Evolutionary conservation across 2,329 filamentous ascomycete species (phyloP), one percentile per base, ranked within the genome.

Genomic region (Cephalotrichum gorgonifer): DNA sequence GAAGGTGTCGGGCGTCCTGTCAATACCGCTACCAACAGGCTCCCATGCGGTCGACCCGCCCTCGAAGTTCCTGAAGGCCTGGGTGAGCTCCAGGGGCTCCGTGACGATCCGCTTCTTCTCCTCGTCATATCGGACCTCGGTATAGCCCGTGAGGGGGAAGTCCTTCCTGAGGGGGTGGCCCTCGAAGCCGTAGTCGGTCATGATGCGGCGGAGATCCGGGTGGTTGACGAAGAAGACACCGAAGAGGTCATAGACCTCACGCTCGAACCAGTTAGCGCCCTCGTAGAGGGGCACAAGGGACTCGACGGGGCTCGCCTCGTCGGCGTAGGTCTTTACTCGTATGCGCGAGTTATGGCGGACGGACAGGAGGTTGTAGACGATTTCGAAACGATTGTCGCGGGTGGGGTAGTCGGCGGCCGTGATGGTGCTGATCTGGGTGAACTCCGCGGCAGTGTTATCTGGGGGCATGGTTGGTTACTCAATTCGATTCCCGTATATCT

Each of bases 91-190:
- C 45, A 98, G 76, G 38, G 94, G 93, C 76, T 98, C 94, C 28
- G 94, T 91, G 53, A 98, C 91, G 64, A 98, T 96, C 54, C 93
- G 82, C 82, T 98, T 98, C 86, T 96, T 98, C 78, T 98, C 94
- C 72, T 98, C 93, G 58, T 98, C 93, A 64, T 94, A 98, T 62
- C 93, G 80, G 57, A 98, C 85, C 74, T 98, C 94, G 30, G 93
- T 98, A 74, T 98, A 98, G 44, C 93, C 93, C 2, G 93, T 96
- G 65, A 98, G 72, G 22, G 93, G 93, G 74, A 98, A 98, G 65
- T 98, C 93, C 74, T 98, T 98, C 63, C 94, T 81, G 64, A 98
- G 73, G 39, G 93, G 93, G 72, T 98, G 93, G 48, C 93, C 93
- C 67, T 98, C 94, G 63, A 98, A 98, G 48, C 93, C 93, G 67